Evolutionary conservation across 2,329 filamentous ascomycete genomes (phyloP).

Genomic region (Cladosporium colombiae): DNA sequence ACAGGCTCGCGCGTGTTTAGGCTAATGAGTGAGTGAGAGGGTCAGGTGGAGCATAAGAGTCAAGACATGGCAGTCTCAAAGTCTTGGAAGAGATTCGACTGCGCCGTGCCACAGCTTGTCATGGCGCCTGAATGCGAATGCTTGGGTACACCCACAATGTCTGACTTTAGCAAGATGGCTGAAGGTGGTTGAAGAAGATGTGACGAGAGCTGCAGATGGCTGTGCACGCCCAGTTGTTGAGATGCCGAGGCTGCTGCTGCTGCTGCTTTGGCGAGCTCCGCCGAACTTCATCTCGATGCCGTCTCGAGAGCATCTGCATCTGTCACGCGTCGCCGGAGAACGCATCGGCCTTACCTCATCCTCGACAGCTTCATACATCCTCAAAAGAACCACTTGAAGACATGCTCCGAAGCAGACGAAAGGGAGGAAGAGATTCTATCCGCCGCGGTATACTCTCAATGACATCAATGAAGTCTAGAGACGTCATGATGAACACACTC

Average conservation of each 20-base stretch:
- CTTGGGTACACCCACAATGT: neutral
- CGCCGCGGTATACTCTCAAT: neutral
- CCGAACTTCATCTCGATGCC: neutral
- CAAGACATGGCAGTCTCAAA: neutral
- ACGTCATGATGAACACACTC: conserved; percentile 16
- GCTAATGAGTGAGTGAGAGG: conserved; percentile 10
- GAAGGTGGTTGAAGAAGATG: neutral
- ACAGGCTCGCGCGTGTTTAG: neutral
- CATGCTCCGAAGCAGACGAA: too few relatives aligned
- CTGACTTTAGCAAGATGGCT: neutral
- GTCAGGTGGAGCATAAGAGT: conserved; percentile 12
- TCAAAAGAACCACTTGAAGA: too few relatives aligned
- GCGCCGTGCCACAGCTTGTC: neutral
- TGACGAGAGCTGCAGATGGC: neutral
- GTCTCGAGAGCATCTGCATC: neutral
- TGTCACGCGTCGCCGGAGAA: neutral
- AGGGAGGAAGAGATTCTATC: neutral
- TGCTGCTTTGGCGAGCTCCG: neutral
- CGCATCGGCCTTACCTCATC: neutral
- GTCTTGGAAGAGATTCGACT: conserved; percentile 8
- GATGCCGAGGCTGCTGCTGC: conserved; percentile 1
- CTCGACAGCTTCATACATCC: too few relatives aligned
- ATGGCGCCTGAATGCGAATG: conserved; percentile 17
- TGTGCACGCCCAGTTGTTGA: neutral
- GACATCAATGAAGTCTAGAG: conserved; percentile 7